Conservation (phyloP, 495 filamentous ascomycete genomes). For the Hypoxylon trugodes region DNA sequence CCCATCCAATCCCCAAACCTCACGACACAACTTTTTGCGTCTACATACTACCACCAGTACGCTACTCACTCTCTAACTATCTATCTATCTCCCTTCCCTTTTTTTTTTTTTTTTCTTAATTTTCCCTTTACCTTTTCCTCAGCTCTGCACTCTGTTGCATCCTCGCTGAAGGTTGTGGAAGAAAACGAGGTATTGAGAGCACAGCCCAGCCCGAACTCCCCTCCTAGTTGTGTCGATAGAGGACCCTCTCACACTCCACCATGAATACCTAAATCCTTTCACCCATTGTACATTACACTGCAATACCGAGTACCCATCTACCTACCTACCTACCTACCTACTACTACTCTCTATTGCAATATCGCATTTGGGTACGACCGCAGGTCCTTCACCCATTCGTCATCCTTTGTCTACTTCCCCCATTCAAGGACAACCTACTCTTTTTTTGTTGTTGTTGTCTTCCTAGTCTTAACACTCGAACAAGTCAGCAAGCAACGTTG, state of each 20-base stretch:
- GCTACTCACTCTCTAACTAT: too few relatives aligned
- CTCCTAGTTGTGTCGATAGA: neutral
- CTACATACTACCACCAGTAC: constrained; percentile 2
- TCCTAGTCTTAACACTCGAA: constrained; percentile 31
- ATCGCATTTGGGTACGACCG: constrained; percentile 43
- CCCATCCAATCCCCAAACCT: constrained; percentile 36
- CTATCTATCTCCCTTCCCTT: neutral
- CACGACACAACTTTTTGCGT: constrained; percentile 32
- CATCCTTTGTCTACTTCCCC: constrained; percentile 38
- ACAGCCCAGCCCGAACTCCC: too few relatives aligned
- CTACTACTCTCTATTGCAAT: constrained; percentile 28
- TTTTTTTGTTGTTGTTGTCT: constrained; percentile 33
- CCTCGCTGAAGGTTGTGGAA: too few relatives aligned
- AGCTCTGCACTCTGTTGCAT: neutral
- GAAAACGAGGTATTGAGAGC: neutral
- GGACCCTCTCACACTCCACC: constrained; percentile 17
- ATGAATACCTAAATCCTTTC: constrained; percentile 40
- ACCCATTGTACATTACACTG: neutral
- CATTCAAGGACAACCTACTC: constrained; percentile 33
- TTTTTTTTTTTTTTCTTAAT: neutral
- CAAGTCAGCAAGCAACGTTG: constrained; percentile 22
- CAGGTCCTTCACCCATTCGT: constrained; percentile 32
- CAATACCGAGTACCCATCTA: neutral
- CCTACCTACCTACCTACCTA: constrained; percentile 9
- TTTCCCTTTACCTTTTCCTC: constrained; percentile 4